phyloP scores from a whole-genome alignment of 2,329 filamentous ascomycete genomes.

The Ilyonectria mors-panacis region DNA sequence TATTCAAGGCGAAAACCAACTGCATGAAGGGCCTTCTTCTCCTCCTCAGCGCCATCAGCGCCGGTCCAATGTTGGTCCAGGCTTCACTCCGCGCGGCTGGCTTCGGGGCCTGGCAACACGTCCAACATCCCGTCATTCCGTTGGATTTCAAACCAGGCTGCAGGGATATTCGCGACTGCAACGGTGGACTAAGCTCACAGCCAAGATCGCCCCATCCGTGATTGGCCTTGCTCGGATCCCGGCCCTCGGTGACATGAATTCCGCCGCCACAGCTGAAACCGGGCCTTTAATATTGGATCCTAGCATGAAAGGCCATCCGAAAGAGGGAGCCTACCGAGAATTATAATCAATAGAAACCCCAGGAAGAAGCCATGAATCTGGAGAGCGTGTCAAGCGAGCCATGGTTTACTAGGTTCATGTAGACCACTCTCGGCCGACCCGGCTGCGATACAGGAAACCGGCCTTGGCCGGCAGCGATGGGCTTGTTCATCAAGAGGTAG shows the following conservation, averaged over 20 bases:
- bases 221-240: conserved; percentile 35
- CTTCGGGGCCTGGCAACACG: conserved; percentile 1
- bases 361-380: conserved; percentile 17
- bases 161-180: conserved; percentile 34
- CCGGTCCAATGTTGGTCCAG: conserved; percentile 13
- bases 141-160: conserved; percentile 27
- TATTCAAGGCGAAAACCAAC: conserved; percentile 18
- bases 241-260: conserved; percentile 40
- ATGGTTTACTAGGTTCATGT: conserved; percentile 3
- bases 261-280: conserved; percentile 40
- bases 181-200: conserved; percentile 28
- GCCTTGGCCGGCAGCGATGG: conserved; percentile 8
- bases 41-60: conserved; percentile 11
- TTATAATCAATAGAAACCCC: conserved; percentile 23
- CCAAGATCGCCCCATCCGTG: conserved; percentile 21
- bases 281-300: conserved; percentile 30
- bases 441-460: conserved; percentile 4
- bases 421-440: conserved; percentile 17
- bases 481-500: not conserved
- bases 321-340: conserved; percentile 28
- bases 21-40: conserved; percentile 22
- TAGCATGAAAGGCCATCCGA: conserved; percentile 20
- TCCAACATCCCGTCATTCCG: conserved; percentile 17
- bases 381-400: conserved; percentile 15
- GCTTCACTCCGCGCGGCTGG: conserved; percentile 8